Conservation (phyloP, 225 moss, liverwort and hornwort genomes). For the Physcomitrellopsis africana region DNA sequence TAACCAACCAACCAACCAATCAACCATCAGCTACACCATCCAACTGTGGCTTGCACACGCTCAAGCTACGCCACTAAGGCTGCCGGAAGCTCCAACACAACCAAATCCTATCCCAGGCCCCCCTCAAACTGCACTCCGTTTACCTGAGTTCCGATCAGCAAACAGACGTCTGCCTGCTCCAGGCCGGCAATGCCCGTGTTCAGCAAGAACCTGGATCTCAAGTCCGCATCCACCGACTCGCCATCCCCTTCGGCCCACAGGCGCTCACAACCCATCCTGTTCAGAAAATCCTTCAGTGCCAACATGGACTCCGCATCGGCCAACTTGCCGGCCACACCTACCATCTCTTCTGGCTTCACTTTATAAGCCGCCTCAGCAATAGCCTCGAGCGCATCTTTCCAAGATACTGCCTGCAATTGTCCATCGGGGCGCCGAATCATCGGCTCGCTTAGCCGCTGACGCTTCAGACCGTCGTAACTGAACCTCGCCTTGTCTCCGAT, state of each 20-base stretch:
- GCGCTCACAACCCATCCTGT: slow-evolving; percentile 71
- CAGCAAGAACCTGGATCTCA: slow-evolving; percentile 62
- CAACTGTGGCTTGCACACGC: background rate
- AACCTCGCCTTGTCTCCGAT: slow-evolving; percentile 78
- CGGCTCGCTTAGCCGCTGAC: slow-evolving; percentile 71
- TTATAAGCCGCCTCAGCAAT: slow-evolving; percentile 60
- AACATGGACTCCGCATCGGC: slow-evolving; percentile 76
- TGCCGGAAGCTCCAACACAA: background rate
- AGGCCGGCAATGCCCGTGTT: slow-evolving; percentile 67
- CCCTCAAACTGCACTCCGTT: background rate
- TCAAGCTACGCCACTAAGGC: too few species aligned
- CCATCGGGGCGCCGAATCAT: slow-evolving; percentile 60
- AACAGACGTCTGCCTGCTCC: slow-evolving; percentile 64
- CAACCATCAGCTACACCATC: too few species aligned
- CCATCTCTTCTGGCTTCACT: slow-evolving; percentile 64
- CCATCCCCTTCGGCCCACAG: slow-evolving; percentile 74
- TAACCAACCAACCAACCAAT: background rate
- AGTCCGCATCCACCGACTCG: slow-evolving; percentile 53
- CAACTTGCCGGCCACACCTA: slow-evolving; percentile 68
- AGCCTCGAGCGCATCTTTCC: slow-evolving; percentile 65
- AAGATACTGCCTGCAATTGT: slow-evolving; percentile 58
- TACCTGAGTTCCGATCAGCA: slow-evolving; percentile 69
- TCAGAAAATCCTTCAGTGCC: slow-evolving; percentile 66
- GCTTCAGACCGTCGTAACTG: slow-evolving; percentile 64
- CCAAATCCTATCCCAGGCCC: too few species aligned